These are phyloP conservation scores for Pichia scutulata DNA, from an alignment of 805 yeast species.

Conservation along the genomic window DNA sequence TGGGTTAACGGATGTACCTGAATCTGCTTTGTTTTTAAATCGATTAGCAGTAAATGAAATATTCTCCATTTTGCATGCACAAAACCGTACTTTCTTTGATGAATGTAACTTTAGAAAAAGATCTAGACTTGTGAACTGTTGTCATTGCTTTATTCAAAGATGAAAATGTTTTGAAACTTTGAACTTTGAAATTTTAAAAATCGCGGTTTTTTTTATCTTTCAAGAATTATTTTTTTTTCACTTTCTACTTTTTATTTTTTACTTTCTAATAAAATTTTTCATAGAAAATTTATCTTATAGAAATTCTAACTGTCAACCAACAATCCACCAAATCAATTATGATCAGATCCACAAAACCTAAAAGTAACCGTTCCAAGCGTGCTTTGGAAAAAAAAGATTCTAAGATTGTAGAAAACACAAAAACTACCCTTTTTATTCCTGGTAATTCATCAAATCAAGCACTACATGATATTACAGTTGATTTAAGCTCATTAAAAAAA, in stretches of 20 bases:
- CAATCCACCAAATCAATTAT: conserved; percentile 10
- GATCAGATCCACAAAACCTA: conserved; percentile 64
- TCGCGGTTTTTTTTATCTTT: not conserved
- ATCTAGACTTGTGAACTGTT: not conserved
- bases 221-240: not conserved
- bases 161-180: not conserved
- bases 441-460: conserved; percentile 75
- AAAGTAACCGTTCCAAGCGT: conserved; percentile 92
- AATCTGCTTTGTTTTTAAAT: not conserved
- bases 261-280: not conserved
- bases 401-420: conserved; percentile 81
- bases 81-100: not conserved
- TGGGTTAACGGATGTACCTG: not conserved
- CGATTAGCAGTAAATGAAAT: conserved; percentile 5
- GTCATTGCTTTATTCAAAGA: not conserved
- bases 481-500: conserved; percentile 81
- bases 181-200: not conserved
- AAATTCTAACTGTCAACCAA: not conserved
- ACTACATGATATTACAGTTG: conserved; percentile 83
- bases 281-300: not conserved
- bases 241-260: too few species aligned
- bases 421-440: conserved; percentile 85
- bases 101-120: not conserved
- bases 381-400: conserved; percentile 86
- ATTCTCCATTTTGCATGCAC: not conserved